A percentile compares a stretch with the other conserved stretches of the same genome.
Conservation (phyloP, 208 protist species). For the Angomonas desouzai region DNA sequence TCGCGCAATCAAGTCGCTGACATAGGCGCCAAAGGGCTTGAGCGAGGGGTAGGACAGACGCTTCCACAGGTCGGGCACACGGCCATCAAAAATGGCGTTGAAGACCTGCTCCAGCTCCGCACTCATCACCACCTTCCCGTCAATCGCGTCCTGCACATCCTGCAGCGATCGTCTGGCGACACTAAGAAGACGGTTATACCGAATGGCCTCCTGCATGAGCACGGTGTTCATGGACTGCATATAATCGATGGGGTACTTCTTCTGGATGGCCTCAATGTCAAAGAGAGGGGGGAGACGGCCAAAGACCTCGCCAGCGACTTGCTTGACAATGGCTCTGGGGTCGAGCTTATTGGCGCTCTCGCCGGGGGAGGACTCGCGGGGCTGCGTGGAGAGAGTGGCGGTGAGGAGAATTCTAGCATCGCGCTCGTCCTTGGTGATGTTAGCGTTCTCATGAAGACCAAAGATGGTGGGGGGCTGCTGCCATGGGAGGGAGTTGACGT, state of each 20-base stretch:
- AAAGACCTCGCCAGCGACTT: conserved; percentile 86
- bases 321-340: conserved; percentile 79
- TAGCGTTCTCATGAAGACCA: conserved; percentile 93
- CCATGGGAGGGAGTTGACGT: conserved; percentile 76
- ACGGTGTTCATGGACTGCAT: conserved; percentile 96
- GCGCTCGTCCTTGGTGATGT: conserved; percentile 94
- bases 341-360: conserved; percentile 43
- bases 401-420: conserved; percentile 86
- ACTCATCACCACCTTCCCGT: conserved; percentile 97
- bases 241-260: conserved; percentile 88
- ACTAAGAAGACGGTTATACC: conserved; percentile 92
- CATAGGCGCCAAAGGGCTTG: conserved; percentile 95
- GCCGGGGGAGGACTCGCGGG: conserved; percentile 41
- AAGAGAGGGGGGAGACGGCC: conserved; percentile 83
- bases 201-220: conserved; percentile 90
- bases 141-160: conserved; percentile 94
- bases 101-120: conserved; percentile 94
- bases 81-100: conserved; percentile 91
- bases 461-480: conserved; percentile 90
- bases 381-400: conserved; percentile 85
- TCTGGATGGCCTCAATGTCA: conserved; percentile 86
- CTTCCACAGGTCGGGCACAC: conserved; percentile 90
- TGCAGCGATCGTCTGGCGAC: conserved; percentile 89
- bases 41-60: conserved; percentile 94
- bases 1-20: conserved; percentile 92